Evolutionary conservation across 495 filamentous ascomycete genomes (phyloP).

Genomic region (Podospora sp.): DNA sequence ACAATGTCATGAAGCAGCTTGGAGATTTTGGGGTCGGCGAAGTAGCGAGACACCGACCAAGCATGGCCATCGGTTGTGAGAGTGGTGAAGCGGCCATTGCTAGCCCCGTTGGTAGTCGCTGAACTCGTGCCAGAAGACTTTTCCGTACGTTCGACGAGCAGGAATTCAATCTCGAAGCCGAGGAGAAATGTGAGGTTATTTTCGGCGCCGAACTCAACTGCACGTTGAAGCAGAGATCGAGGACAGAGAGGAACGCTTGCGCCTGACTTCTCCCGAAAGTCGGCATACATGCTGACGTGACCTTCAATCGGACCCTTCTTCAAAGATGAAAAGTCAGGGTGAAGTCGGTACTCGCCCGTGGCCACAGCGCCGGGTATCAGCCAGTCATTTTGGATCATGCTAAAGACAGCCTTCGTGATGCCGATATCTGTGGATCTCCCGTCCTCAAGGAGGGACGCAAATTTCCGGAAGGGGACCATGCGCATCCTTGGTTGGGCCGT

Average conservation of each 20-base stretch:
- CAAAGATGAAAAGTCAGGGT: constrained; percentile 63
- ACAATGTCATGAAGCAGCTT: constrained; percentile 66
- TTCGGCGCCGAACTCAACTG: constrained; percentile 53
- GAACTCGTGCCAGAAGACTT: constrained; percentile 18
- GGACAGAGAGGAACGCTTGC: constrained; percentile 56
- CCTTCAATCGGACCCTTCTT: constrained; percentile 55
- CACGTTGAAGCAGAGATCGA: constrained; percentile 55
- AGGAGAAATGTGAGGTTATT: constrained; percentile 57
- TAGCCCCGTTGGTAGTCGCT: constrained; percentile 24
- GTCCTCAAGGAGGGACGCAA: constrained; percentile 58
- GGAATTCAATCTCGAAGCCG: constrained; percentile 84
- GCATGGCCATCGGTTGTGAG: constrained; percentile 56
- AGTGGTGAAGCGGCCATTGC: constrained; percentile 34
- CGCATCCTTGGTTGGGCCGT: constrained; percentile 69
- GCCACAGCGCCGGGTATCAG: constrained; percentile 45
- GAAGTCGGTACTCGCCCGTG: constrained; percentile 62
- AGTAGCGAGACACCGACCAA: constrained; percentile 61
- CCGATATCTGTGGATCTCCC: constrained; percentile 54
- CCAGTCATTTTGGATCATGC: constrained; percentile 61
- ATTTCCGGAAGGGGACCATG: constrained; percentile 68
- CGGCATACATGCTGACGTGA: constrained; percentile 63
- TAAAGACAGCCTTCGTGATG: constrained; percentile 57
- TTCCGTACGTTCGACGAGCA: constrained; percentile 58
- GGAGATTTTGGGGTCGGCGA: constrained; percentile 58
- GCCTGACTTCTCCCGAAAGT: constrained; percentile 57